These are phyloP conservation scores for Phytophthora kernoviae DNA, from an alignment of 352 stramenopile species.

Conservation along the genomic window DNA sequence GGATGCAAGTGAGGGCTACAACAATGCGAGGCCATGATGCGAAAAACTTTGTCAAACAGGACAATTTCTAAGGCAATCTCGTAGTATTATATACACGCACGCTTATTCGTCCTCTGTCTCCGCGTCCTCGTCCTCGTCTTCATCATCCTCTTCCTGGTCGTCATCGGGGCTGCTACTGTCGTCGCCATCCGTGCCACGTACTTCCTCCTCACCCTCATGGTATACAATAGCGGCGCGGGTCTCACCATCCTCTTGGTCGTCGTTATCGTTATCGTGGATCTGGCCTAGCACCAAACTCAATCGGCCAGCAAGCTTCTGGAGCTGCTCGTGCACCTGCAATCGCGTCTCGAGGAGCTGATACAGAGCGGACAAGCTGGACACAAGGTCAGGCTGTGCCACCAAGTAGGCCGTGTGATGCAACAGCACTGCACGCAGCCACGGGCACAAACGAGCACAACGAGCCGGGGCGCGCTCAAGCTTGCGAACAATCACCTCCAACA, in stretches of 20 bases:
- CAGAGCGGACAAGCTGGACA: constrained; percentile 78
- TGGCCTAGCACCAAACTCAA: constrained; percentile 84
- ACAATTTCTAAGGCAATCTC: constrained; percentile 10
- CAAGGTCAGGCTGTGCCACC: constrained; percentile 82
- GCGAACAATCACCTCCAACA: constrained; percentile 80
- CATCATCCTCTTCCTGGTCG: constrained; percentile 49
- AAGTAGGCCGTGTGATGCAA: constrained; percentile 88
- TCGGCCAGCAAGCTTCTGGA: constrained; percentile 85
- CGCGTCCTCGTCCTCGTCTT: constrained; percentile 39
- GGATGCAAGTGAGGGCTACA: too few species aligned
- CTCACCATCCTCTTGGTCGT: constrained; percentile 46
- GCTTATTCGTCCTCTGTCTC: constrained; percentile 45
- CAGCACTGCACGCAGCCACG: constrained; percentile 83
- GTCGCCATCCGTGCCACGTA: constrained; percentile 34
- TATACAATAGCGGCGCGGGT: constrained; percentile 68
- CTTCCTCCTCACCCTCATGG: constrained; percentile 60
- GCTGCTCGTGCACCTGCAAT: constrained; percentile 78
- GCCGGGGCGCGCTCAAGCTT: constrained; percentile 85
- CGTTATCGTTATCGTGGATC: constrained; percentile 69
- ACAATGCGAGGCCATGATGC: too few species aligned
- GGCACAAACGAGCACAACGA: constrained; percentile 78
- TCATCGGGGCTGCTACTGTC: constrained; percentile 59
- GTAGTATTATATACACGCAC: constrained; percentile 52
- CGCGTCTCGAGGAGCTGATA: constrained; percentile 87
- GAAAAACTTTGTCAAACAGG: neutral